A percentile compares a stretch with the other conserved stretches of the same genome.
phyloP scores from a whole-genome alignment of 495 filamentous ascomycete species.

The Astrocystis sublimbata region DNA sequence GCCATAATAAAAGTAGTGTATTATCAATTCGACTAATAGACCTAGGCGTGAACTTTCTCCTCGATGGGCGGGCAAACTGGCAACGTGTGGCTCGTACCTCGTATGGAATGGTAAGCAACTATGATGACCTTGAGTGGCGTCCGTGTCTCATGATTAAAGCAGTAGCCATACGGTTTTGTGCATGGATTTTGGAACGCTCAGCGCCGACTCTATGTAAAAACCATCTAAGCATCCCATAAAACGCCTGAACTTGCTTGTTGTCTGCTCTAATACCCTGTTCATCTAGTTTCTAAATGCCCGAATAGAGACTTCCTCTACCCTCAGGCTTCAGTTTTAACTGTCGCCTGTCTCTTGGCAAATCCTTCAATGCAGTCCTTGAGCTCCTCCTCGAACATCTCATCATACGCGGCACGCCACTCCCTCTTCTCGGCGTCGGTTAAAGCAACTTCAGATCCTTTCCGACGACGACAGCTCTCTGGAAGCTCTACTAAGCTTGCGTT shows the following conservation, averaged over 20 bases:
- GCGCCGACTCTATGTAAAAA: background rate
- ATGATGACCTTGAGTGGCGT: too few species aligned
- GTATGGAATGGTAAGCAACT: too few species aligned
- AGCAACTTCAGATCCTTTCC: slow-evolving; percentile 50
- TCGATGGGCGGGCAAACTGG: too few species aligned
- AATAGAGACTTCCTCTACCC: background rate
- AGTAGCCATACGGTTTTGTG: too few species aligned
- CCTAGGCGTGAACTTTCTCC: too few species aligned
- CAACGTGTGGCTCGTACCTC: too few species aligned
- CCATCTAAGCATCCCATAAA: background rate
- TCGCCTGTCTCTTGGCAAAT: background rate
- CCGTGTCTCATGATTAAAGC: too few species aligned
- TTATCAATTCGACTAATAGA: too few species aligned
- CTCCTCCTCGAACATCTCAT: slow-evolving; percentile 30
- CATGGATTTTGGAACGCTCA: background rate
- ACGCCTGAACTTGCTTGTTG: background rate
- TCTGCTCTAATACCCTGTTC: slow-evolving; percentile 1
- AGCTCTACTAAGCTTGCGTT: slow-evolving; percentile 63
- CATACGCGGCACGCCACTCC: slow-evolving; percentile 38
- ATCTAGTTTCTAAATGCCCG: background rate
- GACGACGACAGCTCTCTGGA: slow-evolving; percentile 53
- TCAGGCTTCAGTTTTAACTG: background rate
- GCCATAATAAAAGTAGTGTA: too few species aligned
- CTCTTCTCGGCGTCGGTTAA: slow-evolving; percentile 46
- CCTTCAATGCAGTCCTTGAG: slow-evolving; percentile 18